Percentiles rank a stretch among this genome's conserved stretches.
Conservation (phyloP, 225 moss, liverwort and hornwort genomes). For the Bryum argenteum region DNA sequence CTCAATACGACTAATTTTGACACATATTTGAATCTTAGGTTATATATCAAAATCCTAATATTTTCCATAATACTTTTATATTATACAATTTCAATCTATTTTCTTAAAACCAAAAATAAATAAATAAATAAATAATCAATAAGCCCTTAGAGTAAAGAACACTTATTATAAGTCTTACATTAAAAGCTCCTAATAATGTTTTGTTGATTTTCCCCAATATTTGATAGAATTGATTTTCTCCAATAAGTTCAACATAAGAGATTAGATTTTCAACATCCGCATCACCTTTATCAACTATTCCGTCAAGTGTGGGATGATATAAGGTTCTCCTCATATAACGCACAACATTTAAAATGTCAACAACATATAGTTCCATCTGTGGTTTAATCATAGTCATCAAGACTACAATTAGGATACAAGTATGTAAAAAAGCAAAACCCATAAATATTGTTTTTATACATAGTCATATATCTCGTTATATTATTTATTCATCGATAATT, state of each 20-base stretch:
- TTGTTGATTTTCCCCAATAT: slow-evolving; percentile 53
- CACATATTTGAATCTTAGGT: too few species aligned
- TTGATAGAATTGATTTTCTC: slow-evolving; percentile 68
- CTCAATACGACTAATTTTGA: too few species aligned
- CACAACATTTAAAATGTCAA: slow-evolving; percentile 55
- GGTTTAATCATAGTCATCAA: background rate
- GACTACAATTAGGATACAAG: background rate
- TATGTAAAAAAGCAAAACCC: too few species aligned
- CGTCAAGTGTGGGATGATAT: slow-evolving; percentile 72
- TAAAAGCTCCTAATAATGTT: slow-evolving; percentile 59
- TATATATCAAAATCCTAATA: too few species aligned
- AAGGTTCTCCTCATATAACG: slow-evolving; percentile 54
- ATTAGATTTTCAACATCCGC: slow-evolving; percentile 61
- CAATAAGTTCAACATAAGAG: slow-evolving; percentile 81
- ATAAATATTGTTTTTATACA: too few species aligned
- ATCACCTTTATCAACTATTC: slow-evolving; percentile 73
- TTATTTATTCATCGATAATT: too few species aligned
- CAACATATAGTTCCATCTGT: slow-evolving; percentile 68
- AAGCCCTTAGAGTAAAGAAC: too few species aligned
- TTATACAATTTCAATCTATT: background rate
- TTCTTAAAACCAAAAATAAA: too few species aligned
- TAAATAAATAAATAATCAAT: too few species aligned
- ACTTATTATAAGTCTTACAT: slow-evolving; percentile 28
- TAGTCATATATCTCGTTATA: too few species aligned
- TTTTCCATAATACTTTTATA: too few species aligned